These are phyloP conservation scores for Clitopilus passeckerianus DNA, from an alignment of 768 basidiomycete genomes.

Conservation along the genomic window DNA sequence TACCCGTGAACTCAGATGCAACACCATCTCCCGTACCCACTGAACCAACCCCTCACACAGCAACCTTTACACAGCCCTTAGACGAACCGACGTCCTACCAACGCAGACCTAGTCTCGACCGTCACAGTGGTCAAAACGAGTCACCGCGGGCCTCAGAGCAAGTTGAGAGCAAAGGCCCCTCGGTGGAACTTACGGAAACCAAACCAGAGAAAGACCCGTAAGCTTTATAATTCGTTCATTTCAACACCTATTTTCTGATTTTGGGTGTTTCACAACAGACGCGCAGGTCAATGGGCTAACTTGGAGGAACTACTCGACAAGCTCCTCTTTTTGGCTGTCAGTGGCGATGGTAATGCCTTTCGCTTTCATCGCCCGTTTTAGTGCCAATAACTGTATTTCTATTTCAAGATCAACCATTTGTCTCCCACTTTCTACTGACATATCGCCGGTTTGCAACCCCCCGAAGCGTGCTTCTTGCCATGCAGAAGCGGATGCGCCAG, in stretches of 20 bases:
- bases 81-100: not conserved
- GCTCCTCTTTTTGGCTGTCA: conserved; percentile 75
- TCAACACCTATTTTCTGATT: not conserved
- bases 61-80: not conserved
- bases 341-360: conserved; percentile 63
- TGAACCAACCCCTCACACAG: not conserved
- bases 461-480: conserved; percentile 73
- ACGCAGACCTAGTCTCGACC: not conserved
- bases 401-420: conserved; percentile 63
- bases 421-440: conserved; percentile 77
- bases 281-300: conserved; percentile 68
- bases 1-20: conserved; percentile 18
- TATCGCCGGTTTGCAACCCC: conserved; percentile 82
- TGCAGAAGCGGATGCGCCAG: conserved; percentile 83
- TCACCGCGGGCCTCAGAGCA: not conserved
- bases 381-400: conserved; percentile 1
- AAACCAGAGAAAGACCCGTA: conserved; percentile 9
- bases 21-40: not conserved
- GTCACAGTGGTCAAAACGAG: not conserved
- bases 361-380: not conserved
- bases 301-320: conserved; percentile 80
- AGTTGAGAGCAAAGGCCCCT: not conserved
- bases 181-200: not conserved
- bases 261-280: conserved; percentile 23
- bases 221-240: not conserved